Conservation (phyloP, 768 basidiomycete species). For the Tylopilus vinaceipallidus region DNA sequence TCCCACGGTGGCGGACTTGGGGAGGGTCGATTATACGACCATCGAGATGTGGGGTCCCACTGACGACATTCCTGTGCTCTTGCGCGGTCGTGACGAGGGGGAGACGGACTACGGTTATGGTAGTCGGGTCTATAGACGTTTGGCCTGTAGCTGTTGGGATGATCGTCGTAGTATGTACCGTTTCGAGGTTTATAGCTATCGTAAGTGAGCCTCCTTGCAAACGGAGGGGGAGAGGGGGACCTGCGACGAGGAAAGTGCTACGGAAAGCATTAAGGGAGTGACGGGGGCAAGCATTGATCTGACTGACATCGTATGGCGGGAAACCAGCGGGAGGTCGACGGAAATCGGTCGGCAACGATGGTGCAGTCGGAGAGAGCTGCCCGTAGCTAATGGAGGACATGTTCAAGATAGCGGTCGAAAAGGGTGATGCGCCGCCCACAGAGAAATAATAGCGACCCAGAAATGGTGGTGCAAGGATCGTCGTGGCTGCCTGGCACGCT, state of each 20-base stretch:
- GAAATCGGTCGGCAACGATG: conserved; percentile 25
- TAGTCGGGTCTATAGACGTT: conserved; percentile 35
- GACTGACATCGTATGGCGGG: conserved; percentile 34
- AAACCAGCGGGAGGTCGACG: conserved; percentile 27
- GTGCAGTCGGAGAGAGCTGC: conserved; percentile 24
- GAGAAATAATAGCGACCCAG: too few species aligned
- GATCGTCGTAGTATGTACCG: conserved; percentile 38
- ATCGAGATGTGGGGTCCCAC: conserved; percentile 47
- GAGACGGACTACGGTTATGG: conserved; percentile 51
- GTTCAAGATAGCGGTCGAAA: conserved; percentile 3
- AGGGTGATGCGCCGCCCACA: conserved; percentile 5
- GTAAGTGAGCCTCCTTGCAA: conserved; percentile 44
- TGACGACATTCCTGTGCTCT: conserved; percentile 40
- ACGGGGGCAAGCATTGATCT: conserved; percentile 17
- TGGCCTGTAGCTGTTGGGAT: conserved; percentile 44
- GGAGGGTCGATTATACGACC: conserved; percentile 44
- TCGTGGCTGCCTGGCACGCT: too few species aligned
- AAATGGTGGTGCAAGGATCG: too few species aligned
- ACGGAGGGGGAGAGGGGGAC: conserved; percentile 48
- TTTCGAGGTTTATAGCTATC: conserved; percentile 52
- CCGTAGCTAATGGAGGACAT: conserved; percentile 31
- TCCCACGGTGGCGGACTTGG: conserved; percentile 35
- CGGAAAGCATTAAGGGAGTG: conserved; percentile 21
- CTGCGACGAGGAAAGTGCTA: conserved; percentile 38
- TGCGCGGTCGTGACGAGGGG: conserved; percentile 45